Conservation (phyloP, 176 grass and related monocot genomes). For the Lolium rigidum region DNA sequence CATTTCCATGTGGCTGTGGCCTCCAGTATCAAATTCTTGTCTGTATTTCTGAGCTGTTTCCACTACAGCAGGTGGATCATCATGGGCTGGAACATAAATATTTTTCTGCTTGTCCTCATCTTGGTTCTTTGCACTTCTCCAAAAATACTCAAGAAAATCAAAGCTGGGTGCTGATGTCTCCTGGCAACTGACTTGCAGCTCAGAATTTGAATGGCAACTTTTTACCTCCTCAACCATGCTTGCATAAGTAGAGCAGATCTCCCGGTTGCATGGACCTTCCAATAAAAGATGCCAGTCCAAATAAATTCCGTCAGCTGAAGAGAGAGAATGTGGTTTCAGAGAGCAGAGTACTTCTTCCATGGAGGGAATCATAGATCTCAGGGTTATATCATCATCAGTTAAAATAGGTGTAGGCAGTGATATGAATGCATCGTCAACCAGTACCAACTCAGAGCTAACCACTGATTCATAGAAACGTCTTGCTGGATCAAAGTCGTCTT, state of each 20-base stretch:
- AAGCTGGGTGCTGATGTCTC: constrained; percentile 47
- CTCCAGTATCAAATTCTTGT: constrained; percentile 41
- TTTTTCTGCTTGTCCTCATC: constrained; percentile 47
- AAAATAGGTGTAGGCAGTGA: constrained; percentile 82
- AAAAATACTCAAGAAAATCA: constrained; percentile 70
- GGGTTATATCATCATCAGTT: constrained; percentile 73
- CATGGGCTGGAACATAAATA: constrained; percentile 38
- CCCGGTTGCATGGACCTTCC: constrained; percentile 68
- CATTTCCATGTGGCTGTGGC: constrained; percentile 35
- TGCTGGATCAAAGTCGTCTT: constrained; percentile 53
- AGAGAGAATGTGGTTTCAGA: constrained; percentile 67
- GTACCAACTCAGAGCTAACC: constrained; percentile 76
- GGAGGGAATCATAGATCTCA: constrained; percentile 38
- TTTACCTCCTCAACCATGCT: constrained; percentile 68
- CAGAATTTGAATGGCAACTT: constrained; percentile 52
- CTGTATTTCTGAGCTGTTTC: constrained; percentile 39
- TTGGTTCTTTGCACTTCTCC: constrained; percentile 39
- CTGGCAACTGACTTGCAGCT: constrained; percentile 51
- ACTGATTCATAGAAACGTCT: constrained; percentile 71
- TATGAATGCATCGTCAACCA: constrained; percentile 83
- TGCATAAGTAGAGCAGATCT: constrained; percentile 66
- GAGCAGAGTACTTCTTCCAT: constrained; percentile 57
- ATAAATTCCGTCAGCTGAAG: constrained; percentile 83
- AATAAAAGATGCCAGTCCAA: constrained; percentile 92
- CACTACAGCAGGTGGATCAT: constrained; percentile 43